Percentiles rank a stretch among this genome's conserved stretches.
These are phyloP conservation scores for Nakaseomyces nivariensis DNA, from an alignment of 1,139 yeast species.

Conservation along the genomic window DNA sequence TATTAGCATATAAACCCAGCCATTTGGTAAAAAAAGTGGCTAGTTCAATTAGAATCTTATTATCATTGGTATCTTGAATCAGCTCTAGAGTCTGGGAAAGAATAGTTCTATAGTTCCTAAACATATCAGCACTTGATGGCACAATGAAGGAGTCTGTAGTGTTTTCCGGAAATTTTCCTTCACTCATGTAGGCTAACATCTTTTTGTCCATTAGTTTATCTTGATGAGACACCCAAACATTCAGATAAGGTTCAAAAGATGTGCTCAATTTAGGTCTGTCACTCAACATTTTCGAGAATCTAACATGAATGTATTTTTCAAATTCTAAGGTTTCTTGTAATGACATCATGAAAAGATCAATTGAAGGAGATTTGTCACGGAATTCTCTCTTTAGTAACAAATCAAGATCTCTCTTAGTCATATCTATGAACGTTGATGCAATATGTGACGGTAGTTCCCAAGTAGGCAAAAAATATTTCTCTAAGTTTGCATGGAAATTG, in stretches of 20 bases:
- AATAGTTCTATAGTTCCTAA: conserved; percentile 62
- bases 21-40: conserved; percentile 59
- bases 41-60: conserved; percentile 30
- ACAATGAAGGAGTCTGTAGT: conserved; percentile 50
- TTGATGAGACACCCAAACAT: conserved; percentile 83
- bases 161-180: conserved; percentile 32
- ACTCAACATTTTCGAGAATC: conserved; percentile 34
- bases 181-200: conserved; percentile 49
- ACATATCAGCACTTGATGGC: conserved; percentile 79
- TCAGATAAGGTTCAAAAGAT: conserved; percentile 77
- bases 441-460: conserved; percentile 67
- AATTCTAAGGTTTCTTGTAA: conserved; percentile 64
- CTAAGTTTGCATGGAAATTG: conserved; percentile 45
- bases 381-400: conserved; percentile 35
- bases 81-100: conserved; percentile 68
- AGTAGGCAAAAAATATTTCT: conserved; percentile 48
- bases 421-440: conserved; percentile 52
- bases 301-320: conserved; percentile 58
- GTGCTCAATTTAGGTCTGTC: conserved; percentile 46
- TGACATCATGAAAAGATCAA: conserved; percentile 50
- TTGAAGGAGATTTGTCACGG: conserved; percentile 27
- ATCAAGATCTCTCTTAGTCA: conserved; percentile 59
- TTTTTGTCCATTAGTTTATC: conserved; percentile 53
- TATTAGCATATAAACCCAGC: conserved; percentile 53
- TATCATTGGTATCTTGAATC: conserved; percentile 27